These are phyloP conservation scores for Neurospora tetraspora DNA, from an alignment of 495 filamentous ascomycete species.

Conservation along the genomic window DNA sequence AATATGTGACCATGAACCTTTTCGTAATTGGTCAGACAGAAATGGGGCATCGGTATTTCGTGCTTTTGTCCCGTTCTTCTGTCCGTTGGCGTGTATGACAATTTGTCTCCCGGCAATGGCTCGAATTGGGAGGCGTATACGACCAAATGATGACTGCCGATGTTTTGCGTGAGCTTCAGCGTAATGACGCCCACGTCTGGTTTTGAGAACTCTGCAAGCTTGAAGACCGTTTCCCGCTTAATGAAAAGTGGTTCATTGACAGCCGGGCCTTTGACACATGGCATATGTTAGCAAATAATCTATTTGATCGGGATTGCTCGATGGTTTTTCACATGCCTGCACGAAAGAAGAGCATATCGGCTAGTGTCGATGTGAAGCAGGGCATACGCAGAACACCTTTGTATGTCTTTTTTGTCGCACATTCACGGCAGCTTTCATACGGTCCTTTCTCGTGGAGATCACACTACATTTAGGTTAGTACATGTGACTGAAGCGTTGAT, in stretches of 20 bases:
- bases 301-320: not conserved
- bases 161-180: constrained; percentile 16
- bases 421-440: constrained; percentile 14
- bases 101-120: constrained; percentile 12
- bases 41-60: constrained; percentile 16
- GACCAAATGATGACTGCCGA: constrained; percentile 13
- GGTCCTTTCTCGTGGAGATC: constrained; percentile 11
- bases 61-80: not conserved
- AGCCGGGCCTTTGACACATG: constrained; percentile 11
- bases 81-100: constrained; percentile 18
- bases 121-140: constrained; percentile 21
- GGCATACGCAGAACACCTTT: constrained; percentile 14
- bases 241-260: constrained; percentile 21
- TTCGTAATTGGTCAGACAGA: constrained; percentile 16
- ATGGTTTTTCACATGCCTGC: constrained; percentile 5
- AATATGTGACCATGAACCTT: constrained; percentile 10
- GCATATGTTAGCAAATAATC: not conserved
- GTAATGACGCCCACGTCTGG: constrained; percentile 9
- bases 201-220: constrained; percentile 14
- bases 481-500: not conserved
- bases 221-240: constrained; percentile 1
- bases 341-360: constrained; percentile 19
- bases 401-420: constrained; percentile 10
- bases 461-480: constrained; percentile 11
- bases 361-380: constrained; percentile 16